Conservation (phyloP, 1,139 yeast species). For the Blastobotrys buckinghamii region DNA sequence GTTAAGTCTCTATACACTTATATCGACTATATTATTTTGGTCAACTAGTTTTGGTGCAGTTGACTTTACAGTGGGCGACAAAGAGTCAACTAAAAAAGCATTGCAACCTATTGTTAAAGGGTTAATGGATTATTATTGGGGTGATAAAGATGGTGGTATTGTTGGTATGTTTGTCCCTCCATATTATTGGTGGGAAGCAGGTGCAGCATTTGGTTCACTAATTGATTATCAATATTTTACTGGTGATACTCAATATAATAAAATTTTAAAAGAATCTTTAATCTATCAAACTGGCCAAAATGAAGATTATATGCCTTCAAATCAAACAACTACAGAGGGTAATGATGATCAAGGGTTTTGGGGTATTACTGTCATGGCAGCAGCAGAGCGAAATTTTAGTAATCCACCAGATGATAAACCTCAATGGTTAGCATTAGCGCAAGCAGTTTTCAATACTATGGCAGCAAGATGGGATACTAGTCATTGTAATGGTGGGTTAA, state of each 20-base stretch:
- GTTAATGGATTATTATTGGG: conserved; percentile 78
- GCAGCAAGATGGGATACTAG: conserved; percentile 75
- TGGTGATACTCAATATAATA: conserved; percentile 63
- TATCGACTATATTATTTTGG: too few relatives aligned
- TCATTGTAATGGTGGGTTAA: conserved; percentile 77
- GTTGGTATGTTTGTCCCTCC: conserved; percentile 82
- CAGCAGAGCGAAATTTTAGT: conserved; percentile 82
- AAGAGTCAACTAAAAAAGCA: conserved; percentile 35
- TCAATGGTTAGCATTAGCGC: conserved; percentile 66
- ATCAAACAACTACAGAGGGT: conserved; percentile 94
- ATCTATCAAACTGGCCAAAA: conserved; percentile 71
- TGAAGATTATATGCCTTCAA: conserved; percentile 75
- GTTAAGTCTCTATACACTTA: too few relatives aligned
- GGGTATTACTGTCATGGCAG: conserved; percentile 90
- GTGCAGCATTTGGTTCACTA: conserved; percentile 91
- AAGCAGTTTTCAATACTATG: conserved; percentile 87
- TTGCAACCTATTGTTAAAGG: conserved; percentile 62
- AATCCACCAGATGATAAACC: conserved; percentile 58
- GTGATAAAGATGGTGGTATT: conserved; percentile 60
- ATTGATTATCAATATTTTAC: conserved; percentile 70
- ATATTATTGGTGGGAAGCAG: conserved; percentile 97
- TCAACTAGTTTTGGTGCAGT: background rate
- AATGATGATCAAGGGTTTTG: conserved; percentile 97
- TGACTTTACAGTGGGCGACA: conserved; percentile 20
- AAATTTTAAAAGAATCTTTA: conserved; percentile 55